A percentile compares a stretch with the other conserved stretches of the same genome.
phyloP scores from a whole-genome alignment of 2,329 filamentous ascomycete species.

The Verticillium alfalfae region DNA sequence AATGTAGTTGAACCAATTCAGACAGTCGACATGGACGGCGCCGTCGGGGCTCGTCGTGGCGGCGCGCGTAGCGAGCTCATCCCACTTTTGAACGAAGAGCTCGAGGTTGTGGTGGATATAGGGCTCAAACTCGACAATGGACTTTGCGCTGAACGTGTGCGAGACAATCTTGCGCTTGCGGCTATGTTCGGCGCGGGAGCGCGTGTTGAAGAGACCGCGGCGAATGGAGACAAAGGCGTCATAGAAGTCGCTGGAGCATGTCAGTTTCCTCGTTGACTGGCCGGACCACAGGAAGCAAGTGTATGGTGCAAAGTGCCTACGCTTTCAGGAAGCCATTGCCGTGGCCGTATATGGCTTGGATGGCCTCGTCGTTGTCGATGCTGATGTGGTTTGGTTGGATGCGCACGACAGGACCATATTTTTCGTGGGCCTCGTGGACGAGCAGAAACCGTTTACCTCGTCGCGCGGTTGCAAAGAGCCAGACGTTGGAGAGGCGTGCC shows the following conservation, averaged over 20 bases:
- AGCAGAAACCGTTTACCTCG: constrained; percentile 57
- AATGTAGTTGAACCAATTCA: constrained; percentile 39
- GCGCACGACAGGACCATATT: constrained; percentile 71
- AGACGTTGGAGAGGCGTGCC: constrained; percentile 67
- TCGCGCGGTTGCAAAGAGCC: constrained; percentile 66
- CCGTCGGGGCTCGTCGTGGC: constrained; percentile 31
- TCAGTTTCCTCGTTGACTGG: background rate
- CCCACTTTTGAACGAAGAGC: constrained; percentile 68
- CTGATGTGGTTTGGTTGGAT: constrained; percentile 83
- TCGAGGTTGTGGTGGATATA: constrained; percentile 80
- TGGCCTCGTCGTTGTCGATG: constrained; percentile 73
- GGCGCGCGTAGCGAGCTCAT: constrained; percentile 46
- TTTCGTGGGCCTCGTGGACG: constrained; percentile 70
- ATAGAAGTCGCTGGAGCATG: constrained; percentile 65
- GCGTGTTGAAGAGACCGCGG: constrained; percentile 83
- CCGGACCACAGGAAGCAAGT: too few species aligned
- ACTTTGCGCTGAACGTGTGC: constrained; percentile 82
- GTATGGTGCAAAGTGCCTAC: constrained; percentile 28
- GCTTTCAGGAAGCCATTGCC: constrained; percentile 71
- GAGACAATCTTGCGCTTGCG: constrained; percentile 86
- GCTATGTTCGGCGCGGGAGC: constrained; percentile 74
- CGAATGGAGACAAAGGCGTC: constrained; percentile 86
- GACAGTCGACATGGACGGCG: constrained; percentile 62
- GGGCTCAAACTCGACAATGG: constrained; percentile 77
- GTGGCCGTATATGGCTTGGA: constrained; percentile 72